Conservation (phyloP, 192 early-diverging fungal species). For the Rhizophagus clarus region DNA sequence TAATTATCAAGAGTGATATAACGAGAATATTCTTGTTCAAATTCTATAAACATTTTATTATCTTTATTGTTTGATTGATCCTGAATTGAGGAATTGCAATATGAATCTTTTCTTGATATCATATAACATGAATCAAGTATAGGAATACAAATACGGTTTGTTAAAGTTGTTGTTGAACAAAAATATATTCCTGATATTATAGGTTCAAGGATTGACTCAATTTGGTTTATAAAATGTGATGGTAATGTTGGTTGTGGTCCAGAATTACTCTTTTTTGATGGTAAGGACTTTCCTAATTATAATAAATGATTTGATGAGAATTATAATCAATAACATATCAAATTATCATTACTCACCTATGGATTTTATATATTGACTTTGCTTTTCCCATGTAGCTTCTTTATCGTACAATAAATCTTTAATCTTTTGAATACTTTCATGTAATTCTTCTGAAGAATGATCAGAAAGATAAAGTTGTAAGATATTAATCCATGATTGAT, state of each 20-base stretch:
- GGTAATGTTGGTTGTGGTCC: constrained; percentile 10
- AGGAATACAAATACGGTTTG: constrained; percentile 41
- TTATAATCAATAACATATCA: neutral
- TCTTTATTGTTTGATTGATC: neutral
- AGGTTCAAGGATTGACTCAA: constrained; percentile 32
- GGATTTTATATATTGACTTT: constrained; percentile 37
- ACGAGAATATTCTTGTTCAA: constrained; percentile 24
- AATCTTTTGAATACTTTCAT: constrained; percentile 19
- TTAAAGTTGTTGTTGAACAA: constrained; percentile 34
- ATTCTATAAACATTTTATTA: constrained; percentile 7
- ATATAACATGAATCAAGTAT: constrained; percentile 29
- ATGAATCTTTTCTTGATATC: neutral
- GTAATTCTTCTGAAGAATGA: neutral
- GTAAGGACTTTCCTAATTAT: neutral
- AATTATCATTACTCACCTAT: constrained; percentile 29
- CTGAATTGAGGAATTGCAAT: neutral
- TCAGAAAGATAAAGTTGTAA: neutral
- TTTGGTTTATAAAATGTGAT: constrained; percentile 26
- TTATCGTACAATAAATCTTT: constrained; percentile 7
- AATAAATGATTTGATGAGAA: neutral
- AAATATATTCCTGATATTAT: constrained; percentile 41
- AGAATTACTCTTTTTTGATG: constrained; percentile 4
- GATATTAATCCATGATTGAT: constrained; percentile 15
- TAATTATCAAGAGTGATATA: constrained; percentile 15
- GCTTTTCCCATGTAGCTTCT: constrained; percentile 36